Conservation (phyloP, 148 eudicot species). For the Pharnaceum exiguum region DNA sequence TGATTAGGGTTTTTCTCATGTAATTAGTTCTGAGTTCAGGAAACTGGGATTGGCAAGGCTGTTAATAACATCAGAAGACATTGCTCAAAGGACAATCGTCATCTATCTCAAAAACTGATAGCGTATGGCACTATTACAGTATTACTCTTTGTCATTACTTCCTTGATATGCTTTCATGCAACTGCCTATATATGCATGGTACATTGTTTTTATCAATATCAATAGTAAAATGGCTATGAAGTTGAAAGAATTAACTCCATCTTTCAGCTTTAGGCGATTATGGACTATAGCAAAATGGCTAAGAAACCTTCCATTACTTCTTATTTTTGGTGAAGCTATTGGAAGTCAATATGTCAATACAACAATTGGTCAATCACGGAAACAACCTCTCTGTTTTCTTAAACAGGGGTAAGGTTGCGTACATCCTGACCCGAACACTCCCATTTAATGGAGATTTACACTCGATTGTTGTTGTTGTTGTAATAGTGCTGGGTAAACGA, state of each 20-base stretch:
- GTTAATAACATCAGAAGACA: slow-evolving; percentile 66
- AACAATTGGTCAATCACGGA: no score
- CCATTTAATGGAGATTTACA: not conserved
- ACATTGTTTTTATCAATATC: slow-evolving; percentile 5
- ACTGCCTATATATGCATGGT: no score
- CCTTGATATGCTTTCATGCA: not conserved
- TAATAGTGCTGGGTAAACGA: not conserved
- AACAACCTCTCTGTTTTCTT: no score
- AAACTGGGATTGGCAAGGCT: slow-evolving; percentile 86
- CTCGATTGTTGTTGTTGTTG: not conserved
- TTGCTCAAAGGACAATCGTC: slow-evolving; percentile 48
- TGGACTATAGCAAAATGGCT: no score
- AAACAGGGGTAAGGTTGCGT: no score
- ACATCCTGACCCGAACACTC: no score
- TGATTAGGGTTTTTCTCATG: slow-evolving; percentile 4
- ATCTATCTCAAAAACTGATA: slow-evolving; percentile 55
- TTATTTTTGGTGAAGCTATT: no score
- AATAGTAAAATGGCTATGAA: no score
- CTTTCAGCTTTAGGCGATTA: no score
- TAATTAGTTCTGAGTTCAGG: slow-evolving; percentile 37
- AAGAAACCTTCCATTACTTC: no score
- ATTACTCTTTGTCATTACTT: slow-evolving; percentile 6
- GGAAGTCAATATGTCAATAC: no score
- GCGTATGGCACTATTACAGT: slow-evolving; percentile 45
- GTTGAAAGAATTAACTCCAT: no score